phyloP scores from a whole-genome alignment of 352 stramenopile species.

The Pythium angustatum region DNA sequence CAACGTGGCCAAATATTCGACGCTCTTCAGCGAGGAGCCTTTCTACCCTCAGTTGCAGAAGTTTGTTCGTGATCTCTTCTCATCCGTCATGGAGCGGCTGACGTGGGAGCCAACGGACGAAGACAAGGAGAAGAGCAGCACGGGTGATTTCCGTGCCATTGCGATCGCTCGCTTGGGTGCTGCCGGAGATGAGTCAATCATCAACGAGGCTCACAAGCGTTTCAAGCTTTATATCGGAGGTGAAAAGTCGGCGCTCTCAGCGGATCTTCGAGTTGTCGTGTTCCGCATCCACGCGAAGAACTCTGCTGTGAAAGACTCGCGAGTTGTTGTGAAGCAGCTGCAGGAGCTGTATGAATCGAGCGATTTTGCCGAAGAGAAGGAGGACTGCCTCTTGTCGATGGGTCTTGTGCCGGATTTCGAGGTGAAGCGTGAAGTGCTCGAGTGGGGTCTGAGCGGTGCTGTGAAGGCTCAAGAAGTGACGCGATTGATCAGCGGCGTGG shows the following conservation, averaged over 20 bases:
- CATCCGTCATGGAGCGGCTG: constrained; percentile 49
- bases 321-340: constrained; percentile 47
- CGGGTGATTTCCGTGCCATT: constrained; percentile 60
- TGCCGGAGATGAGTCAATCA: constrained; percentile 48
- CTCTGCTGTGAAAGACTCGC: constrained; percentile 12
- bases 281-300: constrained; percentile 48
- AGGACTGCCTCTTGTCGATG: constrained; percentile 58
- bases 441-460: constrained; percentile 59
- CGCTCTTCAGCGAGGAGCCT: constrained; percentile 50
- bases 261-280: constrained; percentile 58
- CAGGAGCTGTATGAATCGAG: constrained; percentile 62
- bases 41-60: constrained; percentile 58
- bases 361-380: constrained; percentile 68
- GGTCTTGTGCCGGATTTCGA: constrained; percentile 42
- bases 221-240: constrained; percentile 55
- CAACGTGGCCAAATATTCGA: constrained; percentile 51
- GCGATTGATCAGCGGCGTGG: constrained; percentile 53
- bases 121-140: constrained; percentile 23
- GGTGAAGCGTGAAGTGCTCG: constrained; percentile 63
- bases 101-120: constrained; percentile 47
- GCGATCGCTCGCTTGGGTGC: constrained; percentile 55
- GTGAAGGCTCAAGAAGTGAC: constrained; percentile 72
- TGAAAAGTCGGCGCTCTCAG: constrained; percentile 44
- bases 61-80: constrained; percentile 59
- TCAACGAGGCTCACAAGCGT: constrained; percentile 55